A percentile compares a stretch with the other conserved stretches of the same genome.
phyloP scores from a whole-genome alignment of 805 yeast species.

The Kurtzmaniella fragi region DNA sequence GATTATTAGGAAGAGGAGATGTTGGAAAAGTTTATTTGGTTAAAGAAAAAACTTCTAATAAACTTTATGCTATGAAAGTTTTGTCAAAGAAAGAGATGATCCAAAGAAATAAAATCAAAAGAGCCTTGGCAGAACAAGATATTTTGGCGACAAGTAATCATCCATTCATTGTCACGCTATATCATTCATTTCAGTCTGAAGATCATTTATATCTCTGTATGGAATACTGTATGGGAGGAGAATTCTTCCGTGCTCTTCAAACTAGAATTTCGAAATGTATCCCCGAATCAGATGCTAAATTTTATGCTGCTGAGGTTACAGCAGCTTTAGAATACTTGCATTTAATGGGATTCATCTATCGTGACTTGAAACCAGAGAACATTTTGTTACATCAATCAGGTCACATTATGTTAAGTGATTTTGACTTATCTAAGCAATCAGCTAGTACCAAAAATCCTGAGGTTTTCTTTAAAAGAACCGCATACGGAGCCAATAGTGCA shows the following conservation, averaged over 20 bases:
- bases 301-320: slow-evolving; percentile 94
- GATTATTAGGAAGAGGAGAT: slow-evolving; percentile 93
- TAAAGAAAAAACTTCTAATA: slow-evolving; percentile 68
- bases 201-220: slow-evolving; percentile 89
- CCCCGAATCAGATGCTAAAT: slow-evolving; percentile 81
- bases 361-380: slow-evolving; percentile 96
- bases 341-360: slow-evolving; percentile 92
- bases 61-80: slow-evolving; percentile 89
- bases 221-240: slow-evolving; percentile 99
- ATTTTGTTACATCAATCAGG: slow-evolving; percentile 93
- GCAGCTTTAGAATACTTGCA: slow-evolving; percentile 96
- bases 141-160: slow-evolving; percentile 92
- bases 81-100: slow-evolving; percentile 90
- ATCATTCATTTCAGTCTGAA: slow-evolving; percentile 94
- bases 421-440: slow-evolving; percentile 89
- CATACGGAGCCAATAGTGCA: slow-evolving; percentile 26
- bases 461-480: slow-evolving; percentile 37
- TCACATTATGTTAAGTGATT: slow-evolving; percentile 95
- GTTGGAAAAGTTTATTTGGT: slow-evolving; percentile 96
- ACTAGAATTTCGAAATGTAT: slow-evolving; percentile 84
- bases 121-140: slow-evolving; percentile 96
- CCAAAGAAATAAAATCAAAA: slow-evolving; percentile 86
- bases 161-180: slow-evolving; percentile 93
- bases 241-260: slow-evolving; percentile 92
- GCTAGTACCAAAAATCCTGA: slow-evolving; percentile 74